These are phyloP conservation scores for Hura crepitans DNA, from an alignment of 441 rosid genomes.

Conservation along the genomic window DNA sequence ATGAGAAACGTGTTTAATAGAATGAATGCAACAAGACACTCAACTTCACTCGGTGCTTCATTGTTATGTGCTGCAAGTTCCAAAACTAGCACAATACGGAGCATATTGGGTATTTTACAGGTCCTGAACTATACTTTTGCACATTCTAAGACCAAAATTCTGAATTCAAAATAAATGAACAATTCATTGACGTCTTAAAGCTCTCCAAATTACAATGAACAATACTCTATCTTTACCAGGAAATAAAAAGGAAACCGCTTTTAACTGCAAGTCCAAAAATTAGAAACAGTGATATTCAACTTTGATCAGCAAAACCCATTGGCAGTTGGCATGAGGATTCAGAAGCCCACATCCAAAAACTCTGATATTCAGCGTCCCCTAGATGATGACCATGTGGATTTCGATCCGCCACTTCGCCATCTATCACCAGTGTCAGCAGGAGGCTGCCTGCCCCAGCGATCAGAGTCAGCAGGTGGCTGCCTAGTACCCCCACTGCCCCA, in stretches of 20 bases:
- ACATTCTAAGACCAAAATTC: background rate
- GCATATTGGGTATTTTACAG: background rate
- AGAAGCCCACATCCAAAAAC: background rate
- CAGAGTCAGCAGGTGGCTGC: conserved; percentile 30
- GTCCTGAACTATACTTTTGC: background rate
- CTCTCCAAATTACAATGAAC: conserved; percentile 2
- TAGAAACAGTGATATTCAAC: conserved; percentile 17
- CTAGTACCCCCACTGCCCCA: conserved; percentile 29
- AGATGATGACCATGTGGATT: conserved; percentile 47
- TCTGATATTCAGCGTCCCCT: conserved; percentile 28
- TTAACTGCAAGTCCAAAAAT: conserved; percentile 15
- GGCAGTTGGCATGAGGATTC: background rate
- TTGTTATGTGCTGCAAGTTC: too few species aligned
- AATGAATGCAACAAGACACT: too few species aligned
- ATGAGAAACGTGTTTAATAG: too few species aligned
- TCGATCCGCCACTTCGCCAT: conserved; percentile 36
- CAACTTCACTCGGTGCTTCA: background rate
- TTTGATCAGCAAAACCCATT: conserved; percentile 14
- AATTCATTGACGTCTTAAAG: background rate
- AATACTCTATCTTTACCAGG: background rate
- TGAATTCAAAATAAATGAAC: background rate
- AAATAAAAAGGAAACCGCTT: background rate
- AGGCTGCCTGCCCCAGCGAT: conserved; percentile 35
- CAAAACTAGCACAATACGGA: background rate
- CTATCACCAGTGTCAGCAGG: conserved; percentile 28